Base-by-base conservation (phyloP, 176 grass and related monocot species). In the Avena sativa region DNA sequence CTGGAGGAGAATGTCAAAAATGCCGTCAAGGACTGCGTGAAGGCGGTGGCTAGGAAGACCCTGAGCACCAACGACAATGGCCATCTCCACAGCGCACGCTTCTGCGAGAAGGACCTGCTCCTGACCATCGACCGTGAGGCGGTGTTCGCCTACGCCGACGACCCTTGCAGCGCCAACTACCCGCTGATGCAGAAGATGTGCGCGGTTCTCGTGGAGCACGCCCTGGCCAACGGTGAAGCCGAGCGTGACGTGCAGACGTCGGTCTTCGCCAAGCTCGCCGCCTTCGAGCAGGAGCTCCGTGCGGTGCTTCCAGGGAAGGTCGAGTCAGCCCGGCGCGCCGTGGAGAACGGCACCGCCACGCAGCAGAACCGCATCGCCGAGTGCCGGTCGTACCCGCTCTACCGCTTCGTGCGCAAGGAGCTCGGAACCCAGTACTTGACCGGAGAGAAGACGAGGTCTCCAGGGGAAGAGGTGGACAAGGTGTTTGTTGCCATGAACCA, bases 401-500 rank as follows among this genome's bases (percentile, higher is more conserved):
- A 64, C 11, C 10, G 61, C 23, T 64, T 64, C 61, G 61, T 64
- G 61, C 61, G 61, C 23, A 2, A 64, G 23, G 61, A 64, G 23
- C 23, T 64, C 23, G 23, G 23, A 4, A 64, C 61, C 4, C 11
- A 64, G 23, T 64, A 64, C 61, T 2, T 64, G 23, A 64, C 61
- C 23, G 61, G 61, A 28, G 61, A 64, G 61, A 64, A 64, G 61
- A 64, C 61, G 4, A 26, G 61, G 61, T 64, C 61, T 4, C 61
- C 23, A 0, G 61, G 61, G 1, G 61, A 64, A 14, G 23, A 64
- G 23, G 23, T 64, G 23, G 12, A 64, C 61, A 64, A 64, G 61
- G 10, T 64, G 23, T 64, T 64, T 6, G 61, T 64, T 12, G 86
- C 86, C 10, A 57, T 82, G 70, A 87, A 87, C 79, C 38, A 93